A percentile compares a stretch with the other conserved stretches of the same genome.
Evolutionary conservation across 495 filamentous ascomycete genomes (phyloP).

Genomic region (Trichoderma reesei): DNA sequence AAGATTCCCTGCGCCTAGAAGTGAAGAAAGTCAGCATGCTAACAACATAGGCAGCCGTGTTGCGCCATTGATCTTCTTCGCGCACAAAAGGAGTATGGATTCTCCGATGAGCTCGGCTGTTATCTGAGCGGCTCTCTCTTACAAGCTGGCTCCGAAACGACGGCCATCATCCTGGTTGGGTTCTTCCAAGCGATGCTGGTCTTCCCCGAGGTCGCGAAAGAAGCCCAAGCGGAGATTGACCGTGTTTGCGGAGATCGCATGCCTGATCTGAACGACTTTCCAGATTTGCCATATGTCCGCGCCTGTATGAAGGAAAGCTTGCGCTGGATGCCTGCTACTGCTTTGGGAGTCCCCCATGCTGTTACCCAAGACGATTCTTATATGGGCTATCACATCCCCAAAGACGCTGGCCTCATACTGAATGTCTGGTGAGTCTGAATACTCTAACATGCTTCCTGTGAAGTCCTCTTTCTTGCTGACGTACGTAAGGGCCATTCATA

Average conservation of each 20-base stretch:
- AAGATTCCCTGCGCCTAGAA: neutral
- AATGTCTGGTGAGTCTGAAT: constrained; percentile 31
- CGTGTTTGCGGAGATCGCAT: constrained; percentile 43
- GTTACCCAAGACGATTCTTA: constrained; percentile 42
- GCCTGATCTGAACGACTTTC: constrained; percentile 37
- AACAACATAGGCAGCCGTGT: neutral
- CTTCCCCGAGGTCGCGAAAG: constrained; percentile 37
- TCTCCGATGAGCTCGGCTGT: constrained; percentile 35
- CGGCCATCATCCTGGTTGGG: constrained; percentile 36
- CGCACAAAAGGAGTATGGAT: constrained; percentile 22
- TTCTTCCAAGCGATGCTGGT: constrained; percentile 41
- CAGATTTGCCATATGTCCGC: constrained; percentile 39
- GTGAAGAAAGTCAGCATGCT: neutral
- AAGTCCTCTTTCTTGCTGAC: neutral
- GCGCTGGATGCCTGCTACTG: constrained; percentile 50
- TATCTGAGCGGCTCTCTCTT: constrained; percentile 41
- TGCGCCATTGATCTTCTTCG: neutral
- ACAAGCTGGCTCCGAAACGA: constrained; percentile 39
- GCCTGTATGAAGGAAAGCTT: constrained; percentile 52
- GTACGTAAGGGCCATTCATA: constrained; percentile 21
- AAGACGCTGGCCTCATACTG: constrained; percentile 33
- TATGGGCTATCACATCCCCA: constrained; percentile 43
- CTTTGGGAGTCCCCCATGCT: constrained; percentile 47
- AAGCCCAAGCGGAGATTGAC: constrained; percentile 50
- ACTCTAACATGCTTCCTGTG: neutral